These are phyloP conservation scores for Candida oleophila DNA, from an alignment of 805 yeast genomes.

Conservation along the genomic window DNA sequence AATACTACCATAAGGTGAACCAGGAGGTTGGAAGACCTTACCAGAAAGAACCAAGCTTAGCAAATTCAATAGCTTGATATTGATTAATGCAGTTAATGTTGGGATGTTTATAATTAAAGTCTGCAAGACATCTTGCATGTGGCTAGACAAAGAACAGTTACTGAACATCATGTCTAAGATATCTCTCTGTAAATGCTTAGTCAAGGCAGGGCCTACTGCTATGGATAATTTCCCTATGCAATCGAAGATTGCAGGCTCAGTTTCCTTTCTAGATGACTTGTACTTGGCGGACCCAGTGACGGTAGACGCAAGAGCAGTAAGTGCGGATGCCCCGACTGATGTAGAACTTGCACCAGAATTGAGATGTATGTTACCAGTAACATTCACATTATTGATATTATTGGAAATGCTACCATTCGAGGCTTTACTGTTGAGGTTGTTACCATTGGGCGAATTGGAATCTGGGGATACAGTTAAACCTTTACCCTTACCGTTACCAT, in stretches of 20 bases:
- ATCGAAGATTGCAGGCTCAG: conserved; percentile 82
- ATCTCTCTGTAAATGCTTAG: conserved; percentile 83
- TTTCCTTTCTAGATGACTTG: conserved; percentile 60
- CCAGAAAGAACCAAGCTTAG: conserved; percentile 81
- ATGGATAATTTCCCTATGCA: conserved; percentile 84
- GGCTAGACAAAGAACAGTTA: conserved; percentile 78
- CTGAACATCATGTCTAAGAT: conserved; percentile 71
- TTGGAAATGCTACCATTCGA: not conserved
- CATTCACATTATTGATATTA: conserved; percentile 6
- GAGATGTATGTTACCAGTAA: conserved; percentile 1
- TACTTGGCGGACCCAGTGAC: conserved; percentile 47
- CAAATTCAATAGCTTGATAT: conserved; percentile 66
- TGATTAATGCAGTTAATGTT: conserved; percentile 70
- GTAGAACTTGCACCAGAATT: conserved; percentile 1
- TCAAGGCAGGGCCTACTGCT: conserved; percentile 90
- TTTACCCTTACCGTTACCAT: not conserved
- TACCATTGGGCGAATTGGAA: not conserved
- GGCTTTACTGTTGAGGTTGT: not conserved
- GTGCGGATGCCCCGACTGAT: conserved; percentile 8
- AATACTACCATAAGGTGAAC: conserved; percentile 68
- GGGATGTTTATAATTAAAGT: conserved; percentile 73
- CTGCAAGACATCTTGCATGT: conserved; percentile 73
- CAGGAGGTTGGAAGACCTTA: conserved; percentile 77
- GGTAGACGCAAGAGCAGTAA: conserved; percentile 24
- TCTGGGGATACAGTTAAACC: not conserved